Conservation (phyloP, 805 yeast species). For the Candida glaebosa region DNA sequence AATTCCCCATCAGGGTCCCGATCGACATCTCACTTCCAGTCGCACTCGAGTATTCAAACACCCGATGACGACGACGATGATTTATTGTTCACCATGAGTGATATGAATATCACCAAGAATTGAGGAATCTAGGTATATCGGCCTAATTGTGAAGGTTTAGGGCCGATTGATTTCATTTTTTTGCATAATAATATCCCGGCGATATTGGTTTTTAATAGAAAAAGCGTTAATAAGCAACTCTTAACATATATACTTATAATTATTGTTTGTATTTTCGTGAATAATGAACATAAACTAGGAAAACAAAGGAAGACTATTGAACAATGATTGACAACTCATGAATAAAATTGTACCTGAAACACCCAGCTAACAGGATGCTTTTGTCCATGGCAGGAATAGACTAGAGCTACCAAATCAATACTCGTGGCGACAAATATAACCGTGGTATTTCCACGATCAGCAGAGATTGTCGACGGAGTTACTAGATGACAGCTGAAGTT, state of each 20-base stretch:
- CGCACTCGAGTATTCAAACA: conserved; percentile 5
- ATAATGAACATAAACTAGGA: neutral
- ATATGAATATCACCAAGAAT: conserved; percentile 49
- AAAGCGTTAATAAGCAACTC: neutral
- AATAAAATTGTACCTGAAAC: too few species aligned
- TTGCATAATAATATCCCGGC: conserved; percentile 3
- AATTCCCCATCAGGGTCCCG: conserved; percentile 1
- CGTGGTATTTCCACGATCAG: too few species aligned
- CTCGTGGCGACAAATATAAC: too few species aligned
- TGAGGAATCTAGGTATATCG: neutral
- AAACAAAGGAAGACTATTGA: too few species aligned
- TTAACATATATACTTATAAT: neutral
- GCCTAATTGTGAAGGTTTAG: neutral
- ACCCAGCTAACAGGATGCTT: too few species aligned
- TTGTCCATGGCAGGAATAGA: too few species aligned
- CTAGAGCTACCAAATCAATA: too few species aligned
- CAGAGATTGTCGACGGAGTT: too few species aligned
- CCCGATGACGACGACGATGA: conserved; percentile 52
- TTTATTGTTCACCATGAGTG: conserved; percentile 68
- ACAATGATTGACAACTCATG: too few species aligned
- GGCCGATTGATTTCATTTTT: neutral
- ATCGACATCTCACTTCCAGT: conserved; percentile 3
- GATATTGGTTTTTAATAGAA: conserved; percentile 5
- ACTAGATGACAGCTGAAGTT: too few species aligned
- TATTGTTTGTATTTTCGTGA: conserved; percentile 1